phyloP scores from a whole-genome alignment of 2,329 filamentous ascomycete species.

The Verticillium zaregamsianum region DNA sequence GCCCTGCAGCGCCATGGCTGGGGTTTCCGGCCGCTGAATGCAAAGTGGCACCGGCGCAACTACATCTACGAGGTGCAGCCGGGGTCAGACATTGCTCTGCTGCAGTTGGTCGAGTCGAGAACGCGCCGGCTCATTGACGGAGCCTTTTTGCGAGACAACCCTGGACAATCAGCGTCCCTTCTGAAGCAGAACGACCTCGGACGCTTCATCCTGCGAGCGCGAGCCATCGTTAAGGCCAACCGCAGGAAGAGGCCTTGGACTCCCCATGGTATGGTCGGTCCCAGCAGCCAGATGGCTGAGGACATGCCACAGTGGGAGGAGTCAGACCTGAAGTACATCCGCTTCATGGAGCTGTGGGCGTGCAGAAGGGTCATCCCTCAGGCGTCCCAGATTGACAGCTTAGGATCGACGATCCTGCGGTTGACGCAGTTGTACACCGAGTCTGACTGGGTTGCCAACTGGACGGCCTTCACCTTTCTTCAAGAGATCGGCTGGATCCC shows the following conservation, averaged over 20 bases:
- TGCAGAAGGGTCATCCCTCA: slow-evolving; percentile 11
- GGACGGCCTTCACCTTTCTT: slow-evolving; percentile 60
- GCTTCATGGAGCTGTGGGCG: slow-evolving; percentile 68
- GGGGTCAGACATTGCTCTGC: slow-evolving; percentile 39
- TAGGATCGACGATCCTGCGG: slow-evolving; percentile 57
- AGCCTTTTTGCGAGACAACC: slow-evolving; percentile 7
- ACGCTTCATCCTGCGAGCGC: slow-evolving; percentile 46
- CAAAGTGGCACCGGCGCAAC: slow-evolving; percentile 19
- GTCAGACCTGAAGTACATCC: slow-evolving; percentile 52
- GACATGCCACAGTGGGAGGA: slow-evolving; percentile 34
- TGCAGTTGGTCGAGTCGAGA: slow-evolving; percentile 46
- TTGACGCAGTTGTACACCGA: slow-evolving; percentile 56
- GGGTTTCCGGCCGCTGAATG: slow-evolving; percentile 51
- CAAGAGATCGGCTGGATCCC: slow-evolving; percentile 70
- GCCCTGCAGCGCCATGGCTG: slow-evolving; percentile 57
- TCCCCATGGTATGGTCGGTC: slow-evolving; percentile 43
- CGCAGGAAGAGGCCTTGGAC: slow-evolving; percentile 46
- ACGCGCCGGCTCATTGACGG: slow-evolving; percentile 51
- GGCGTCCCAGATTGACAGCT: slow-evolving; percentile 11
- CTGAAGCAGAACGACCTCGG: slow-evolving; percentile 27
- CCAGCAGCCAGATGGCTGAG: slow-evolving; percentile 18
- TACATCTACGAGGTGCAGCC: slow-evolving; percentile 36
- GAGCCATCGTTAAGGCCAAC: slow-evolving; percentile 44
- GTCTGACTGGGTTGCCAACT: slow-evolving; percentile 37
- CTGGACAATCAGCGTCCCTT: slow-evolving; percentile 5